Conservation (phyloP, 2,329 filamentous ascomycete species). For the Claviceps cyperi region DNA sequence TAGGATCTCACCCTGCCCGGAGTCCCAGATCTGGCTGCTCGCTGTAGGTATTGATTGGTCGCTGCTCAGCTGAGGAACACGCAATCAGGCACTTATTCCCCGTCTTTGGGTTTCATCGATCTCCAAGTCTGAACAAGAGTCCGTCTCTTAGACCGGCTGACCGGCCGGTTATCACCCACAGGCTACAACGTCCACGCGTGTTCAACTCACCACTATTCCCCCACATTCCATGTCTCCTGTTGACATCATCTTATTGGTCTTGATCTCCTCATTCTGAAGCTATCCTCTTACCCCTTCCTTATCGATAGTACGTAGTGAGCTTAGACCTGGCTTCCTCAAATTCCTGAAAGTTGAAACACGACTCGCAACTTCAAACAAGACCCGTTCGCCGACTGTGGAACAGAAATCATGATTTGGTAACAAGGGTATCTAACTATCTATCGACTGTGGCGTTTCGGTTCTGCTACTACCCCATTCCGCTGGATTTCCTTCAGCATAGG, state of each 20-base stretch:
- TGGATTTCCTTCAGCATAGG: neutral
- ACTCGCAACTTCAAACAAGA: neutral
- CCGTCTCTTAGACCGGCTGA: neutral
- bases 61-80: too few relatives aligned
- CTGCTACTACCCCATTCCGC: neutral
- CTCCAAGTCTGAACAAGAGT: too few relatives aligned
- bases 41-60: neutral
- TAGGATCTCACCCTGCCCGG: neutral
- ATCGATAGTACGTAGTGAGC: too few relatives aligned
- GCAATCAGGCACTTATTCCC: too few relatives aligned
- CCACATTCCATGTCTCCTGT: neutral
- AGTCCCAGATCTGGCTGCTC: neutral
- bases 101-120: too few relatives aligned
- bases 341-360: neutral
- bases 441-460: neutral
- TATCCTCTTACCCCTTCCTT: neutral
- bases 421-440: too few relatives aligned
- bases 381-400: neutral
- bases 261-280: neutral
- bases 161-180: neutral
- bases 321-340: too few relatives aligned
- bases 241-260: neutral
- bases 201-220: conserved; percentile 1
- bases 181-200: neutral
- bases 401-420: neutral